Conservation (phyloP, 2,329 filamentous ascomycete species). For the Fusarium nematophilum region DNA sequence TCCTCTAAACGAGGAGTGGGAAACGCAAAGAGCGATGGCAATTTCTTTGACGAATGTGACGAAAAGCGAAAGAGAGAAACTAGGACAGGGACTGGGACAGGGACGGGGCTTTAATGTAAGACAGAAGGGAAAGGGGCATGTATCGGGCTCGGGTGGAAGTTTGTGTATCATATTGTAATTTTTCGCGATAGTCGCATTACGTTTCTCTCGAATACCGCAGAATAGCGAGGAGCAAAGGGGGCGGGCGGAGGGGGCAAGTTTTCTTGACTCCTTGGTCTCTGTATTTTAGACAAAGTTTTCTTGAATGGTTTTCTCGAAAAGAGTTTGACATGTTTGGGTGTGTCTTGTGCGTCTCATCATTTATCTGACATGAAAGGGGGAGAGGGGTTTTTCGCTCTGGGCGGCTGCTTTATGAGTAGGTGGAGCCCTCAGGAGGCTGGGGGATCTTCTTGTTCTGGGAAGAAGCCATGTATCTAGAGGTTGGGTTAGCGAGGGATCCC, state of each 20-base stretch:
- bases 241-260: no score
- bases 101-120: conserved; percentile 34
- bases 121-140: conserved; percentile 22
- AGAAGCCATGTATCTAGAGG: conserved; percentile 86
- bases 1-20: conserved; percentile 12
- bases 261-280: conserved; percentile 33
- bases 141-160: conserved; percentile 25
- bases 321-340: conserved; percentile 13
- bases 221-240: conserved; percentile 23
- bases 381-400: background rate
- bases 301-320: conserved; percentile 12
- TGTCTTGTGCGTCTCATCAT: conserved; percentile 4
- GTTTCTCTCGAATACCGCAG: conserved; percentile 26
- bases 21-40: conserved; percentile 21
- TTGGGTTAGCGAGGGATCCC: background rate
- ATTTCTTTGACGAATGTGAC: conserved; percentile 37
- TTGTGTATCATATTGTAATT: conserved; percentile 45
- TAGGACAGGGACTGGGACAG: no score
- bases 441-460: conserved; percentile 93
- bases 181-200: conserved; percentile 37
- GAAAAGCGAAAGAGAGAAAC: conserved; percentile 37
- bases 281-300: conserved; percentile 6
- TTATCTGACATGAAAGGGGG: conserved; percentile 19
- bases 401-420: conserved; percentile 48
- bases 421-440: conserved; percentile 88